Evolutionary conservation across 1,284 basidiomycete genomes (phyloP).

Genomic region (Cutaneotrichosporon sp.): DNA sequence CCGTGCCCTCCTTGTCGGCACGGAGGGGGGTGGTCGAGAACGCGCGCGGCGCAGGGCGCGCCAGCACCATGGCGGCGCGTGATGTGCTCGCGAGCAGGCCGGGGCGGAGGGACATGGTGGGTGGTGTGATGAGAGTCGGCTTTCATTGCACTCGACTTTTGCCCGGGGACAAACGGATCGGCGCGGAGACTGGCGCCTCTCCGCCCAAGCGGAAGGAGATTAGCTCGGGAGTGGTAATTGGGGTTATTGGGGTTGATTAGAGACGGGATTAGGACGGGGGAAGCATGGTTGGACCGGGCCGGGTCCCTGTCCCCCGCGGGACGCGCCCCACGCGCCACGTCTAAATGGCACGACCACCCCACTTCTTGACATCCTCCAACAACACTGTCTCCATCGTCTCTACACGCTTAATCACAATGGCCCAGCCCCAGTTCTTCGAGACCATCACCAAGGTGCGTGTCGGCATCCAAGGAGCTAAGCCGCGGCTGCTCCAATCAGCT

Average conservation of each 20-base stretch:
- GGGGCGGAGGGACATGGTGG: conserved; percentile 20
- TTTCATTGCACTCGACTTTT: conserved; percentile 2
- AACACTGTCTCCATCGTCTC: not conserved
- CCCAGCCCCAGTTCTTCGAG: conserved; percentile 73
- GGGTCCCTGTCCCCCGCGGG: not conserved
- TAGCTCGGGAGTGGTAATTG: not conserved
- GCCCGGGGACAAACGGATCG: conserved; percentile 2
- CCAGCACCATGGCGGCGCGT: conserved; percentile 3
- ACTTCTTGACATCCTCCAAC: not conserved
- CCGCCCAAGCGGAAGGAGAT: not conserved
- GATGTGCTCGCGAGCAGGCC: conserved; percentile 22
- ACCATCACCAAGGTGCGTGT: conserved; percentile 70
- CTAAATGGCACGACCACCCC: not conserved
- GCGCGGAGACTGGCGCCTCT: not conserved
- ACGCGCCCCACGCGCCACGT: conserved; percentile 6
- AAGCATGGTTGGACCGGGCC: not conserved
- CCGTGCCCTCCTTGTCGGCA: conserved; percentile 2
- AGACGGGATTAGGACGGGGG: too few relatives aligned
- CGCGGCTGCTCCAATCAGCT: not conserved
- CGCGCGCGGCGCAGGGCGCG: not conserved
- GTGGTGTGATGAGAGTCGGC: not conserved
- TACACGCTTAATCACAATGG: conserved; percentile 58
- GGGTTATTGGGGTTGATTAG: not conserved
- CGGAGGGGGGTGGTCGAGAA: not conserved
- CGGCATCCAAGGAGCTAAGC: not conserved